Base-by-base conservation (phyloP, 768 basidiomycete genomes). In the Mycena kentingensis region DNA sequence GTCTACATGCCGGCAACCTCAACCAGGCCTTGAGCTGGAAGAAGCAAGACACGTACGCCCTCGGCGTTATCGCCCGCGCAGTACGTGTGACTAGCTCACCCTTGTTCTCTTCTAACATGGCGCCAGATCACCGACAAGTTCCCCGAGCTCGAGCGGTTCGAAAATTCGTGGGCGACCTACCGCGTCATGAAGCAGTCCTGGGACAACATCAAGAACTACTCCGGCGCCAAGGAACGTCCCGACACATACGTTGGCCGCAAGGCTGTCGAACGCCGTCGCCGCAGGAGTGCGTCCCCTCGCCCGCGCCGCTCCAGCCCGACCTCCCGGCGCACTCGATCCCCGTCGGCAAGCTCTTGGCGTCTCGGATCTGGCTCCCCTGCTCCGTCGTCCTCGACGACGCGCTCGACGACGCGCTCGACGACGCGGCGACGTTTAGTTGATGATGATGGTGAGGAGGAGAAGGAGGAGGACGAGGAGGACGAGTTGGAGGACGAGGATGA, bases 181-280 rank as follows among this genome's bases (percentile, higher is more conserved):
- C 37, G 37, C 37, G 21, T 38, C 37, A 21, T 21, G 37, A 38
- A 38, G 37, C 13, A 38, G 19, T 38, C 13, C 37, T 38, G 37
- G 37, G 37, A 38, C 37, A 38, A 38, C 19, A 38, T 38, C 8
- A 38, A 38, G 37, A 7, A 19, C 19, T 38, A 38, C 21, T 19
- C 13, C 19, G 6, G 19, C 8, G 13, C 13, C 21, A 21, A 15
- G 13, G n/a, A 21, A 8, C 13, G 21, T 21, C 13, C 11, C 11
- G n/a, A 38, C 37, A 38, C 37, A 11, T 38, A 38, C 37, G 8
- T 13, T 18, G 37, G 37, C 6, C 37, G 37, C 19, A 21, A 38
- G 37, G 37, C 37, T 8, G n/a, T 21, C 37, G 19, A 38, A 18
- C 37, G 37, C n/a, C n/a, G n/a, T 68, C n/a, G n/a, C n/a, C n/a